Percentiles rank a stretch among this genome's conserved stretches.
These are phyloP conservation scores for Diospyros kaki DNA, from an alignment of 148 eudicot species.

Conservation along the genomic window DNA sequence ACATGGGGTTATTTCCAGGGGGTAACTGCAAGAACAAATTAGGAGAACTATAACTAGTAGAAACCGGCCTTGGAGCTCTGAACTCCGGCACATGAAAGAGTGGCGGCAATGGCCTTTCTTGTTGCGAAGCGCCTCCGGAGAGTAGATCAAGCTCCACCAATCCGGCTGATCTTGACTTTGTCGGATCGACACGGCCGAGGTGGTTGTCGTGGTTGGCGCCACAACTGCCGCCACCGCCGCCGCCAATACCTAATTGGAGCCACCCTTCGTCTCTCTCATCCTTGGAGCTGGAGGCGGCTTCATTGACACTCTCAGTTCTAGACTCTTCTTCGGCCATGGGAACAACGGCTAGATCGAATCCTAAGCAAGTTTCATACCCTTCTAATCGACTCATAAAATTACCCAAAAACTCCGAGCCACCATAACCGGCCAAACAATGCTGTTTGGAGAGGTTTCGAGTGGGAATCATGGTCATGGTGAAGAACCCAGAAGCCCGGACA, in stretches of 20 bases:
- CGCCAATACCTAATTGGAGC: conserved; percentile 70
- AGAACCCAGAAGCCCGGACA: conserved; percentile 6
- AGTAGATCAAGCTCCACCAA: conserved; percentile 38
- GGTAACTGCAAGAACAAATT: conserved; percentile 15
- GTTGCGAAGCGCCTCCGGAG: conserved; percentile 10
- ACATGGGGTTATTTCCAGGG: not conserved
- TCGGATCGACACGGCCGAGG: not conserved
- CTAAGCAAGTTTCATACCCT: conserved; percentile 17
- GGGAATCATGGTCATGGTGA: conserved; percentile 58
- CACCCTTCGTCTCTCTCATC: conserved; percentile 38
- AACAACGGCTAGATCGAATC: conserved; percentile 6
- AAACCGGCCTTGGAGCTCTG: not conserved
- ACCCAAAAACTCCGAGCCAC: conserved; percentile 12
- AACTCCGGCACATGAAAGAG: conserved; percentile 5
- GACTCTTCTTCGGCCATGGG: conserved; percentile 40
- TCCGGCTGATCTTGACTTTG: conserved; percentile 1
- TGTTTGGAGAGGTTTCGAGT: conserved; percentile 24
- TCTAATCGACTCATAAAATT: conserved; percentile 18
- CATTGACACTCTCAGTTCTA: conserved; percentile 26
- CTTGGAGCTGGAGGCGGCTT: conserved; percentile 24
- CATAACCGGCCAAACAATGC: conserved; percentile 3
- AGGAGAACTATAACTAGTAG: not conserved
- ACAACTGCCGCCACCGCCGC: not conserved
- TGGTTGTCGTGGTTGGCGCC: not conserved
- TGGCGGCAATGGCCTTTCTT: conserved; percentile 12